Base-by-base conservation (phyloP, 305 asterid species). In the Fraxinus velutina region DNA sequence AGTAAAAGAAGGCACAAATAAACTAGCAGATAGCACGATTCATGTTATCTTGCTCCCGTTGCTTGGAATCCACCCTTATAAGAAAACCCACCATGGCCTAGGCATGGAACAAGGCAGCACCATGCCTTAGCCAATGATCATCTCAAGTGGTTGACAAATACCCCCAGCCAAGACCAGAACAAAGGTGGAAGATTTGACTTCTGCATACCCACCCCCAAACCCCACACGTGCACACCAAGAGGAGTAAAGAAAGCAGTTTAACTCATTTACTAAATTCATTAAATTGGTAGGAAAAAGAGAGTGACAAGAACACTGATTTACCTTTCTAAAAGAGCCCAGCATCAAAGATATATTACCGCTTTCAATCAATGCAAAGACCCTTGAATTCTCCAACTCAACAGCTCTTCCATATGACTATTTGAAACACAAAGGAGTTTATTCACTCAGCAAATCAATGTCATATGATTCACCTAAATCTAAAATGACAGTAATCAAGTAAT, bases 401-500 rank as follows among this genome's bases (percentile, higher is more conserved):
- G 99, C 97, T 90, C 97, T 90, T 78, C 91, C 98, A 88, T 93
- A 94, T 13, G 98, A 96, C 99, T 96, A 85, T 77, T 81, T 80
- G 81, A 81, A 79, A 82, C 78, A 83, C 39, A 84, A 85, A 73
- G 81, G 36, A 77, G 75, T 44, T 83, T 77, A 78, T 72, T 33
- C 55, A 78, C 55, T 29, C 78, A 80, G 76, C 13, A 83, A 44
- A 36, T 36, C 44, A 24, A 22, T 47, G 75, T 5, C 80, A 79
- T 5, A 66, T 80, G 78, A 32, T 6, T 62, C 73, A 60, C 13
- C 81, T 80, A 77, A 24, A 64, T 66, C 79, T 75, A 13, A 76
- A 15, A 70, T 75, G 42, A 73, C 19, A 60, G 60, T 66, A 55
- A 78, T 81, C 78, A 24, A 32, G 36, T 33, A 24, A 42, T 21